Evolutionary conservation across 2,329 filamentous ascomycete genomes (phyloP), one percentile per base, ranked within the genome.

Genomic region (Zelopaecilomyces penicillatus): DNA sequence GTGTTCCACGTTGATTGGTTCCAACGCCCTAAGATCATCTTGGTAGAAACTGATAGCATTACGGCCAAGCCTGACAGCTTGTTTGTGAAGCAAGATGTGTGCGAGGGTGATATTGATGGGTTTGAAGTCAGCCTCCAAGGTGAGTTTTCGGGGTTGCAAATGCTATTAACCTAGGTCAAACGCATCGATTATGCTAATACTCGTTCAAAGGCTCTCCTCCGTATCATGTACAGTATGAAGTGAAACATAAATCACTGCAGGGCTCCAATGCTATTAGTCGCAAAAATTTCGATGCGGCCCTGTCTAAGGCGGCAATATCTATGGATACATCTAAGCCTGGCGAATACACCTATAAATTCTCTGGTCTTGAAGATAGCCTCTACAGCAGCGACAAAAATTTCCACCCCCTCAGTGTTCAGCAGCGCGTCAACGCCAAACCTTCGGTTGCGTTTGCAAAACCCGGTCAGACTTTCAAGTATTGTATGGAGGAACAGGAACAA

Each of bases 401-500:
- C 56, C 70, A 73, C 19, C 78, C 83, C 5, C 63, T 96, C 31
- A 71, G 78, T 9, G 71, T 98, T 30, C 80, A 85, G 54, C 93
- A 98, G 63, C 83, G 76, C 27, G 88, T 98, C 41, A 85, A 95
- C 57, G 76, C 87, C 10, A 85, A 85, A 47, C 93, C 93, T 1
- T 80, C 82, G 3, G 93, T 90, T 4, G 74, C 76, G 5, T 98
- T 98, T 59, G 75, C 77, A 47, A 87, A 87, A 53, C 87, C 90
- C 3, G 90, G 90, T 11, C 93, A 93, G 63, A 90, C 87, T 1
- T 96, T 96, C 72, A 95, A 93, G 61, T 95, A 91, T 65, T 98
- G 93, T 67, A 84, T 89, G 62, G 82, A 89, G 39, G 87, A 95
- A 56, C 78, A 85, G 41, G 80, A 80, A 43, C 80, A 82, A 30